Evolutionary conservation across 352 stramenopile genomes (phyloP).

Genomic region (Phytophthora palmivora): DNA sequence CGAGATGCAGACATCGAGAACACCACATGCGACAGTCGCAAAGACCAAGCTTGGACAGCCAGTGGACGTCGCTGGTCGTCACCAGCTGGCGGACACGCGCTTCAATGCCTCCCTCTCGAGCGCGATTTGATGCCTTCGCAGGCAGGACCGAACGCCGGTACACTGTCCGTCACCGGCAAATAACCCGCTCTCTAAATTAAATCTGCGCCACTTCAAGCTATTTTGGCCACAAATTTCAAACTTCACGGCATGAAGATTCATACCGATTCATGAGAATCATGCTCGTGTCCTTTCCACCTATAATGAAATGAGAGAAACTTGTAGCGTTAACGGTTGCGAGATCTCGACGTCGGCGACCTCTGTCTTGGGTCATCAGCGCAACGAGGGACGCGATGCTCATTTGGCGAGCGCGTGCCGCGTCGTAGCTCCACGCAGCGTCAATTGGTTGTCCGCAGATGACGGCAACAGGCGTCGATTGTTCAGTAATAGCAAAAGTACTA

Average conservation of each 20-base stretch:
- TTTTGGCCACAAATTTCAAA: too few relatives aligned
- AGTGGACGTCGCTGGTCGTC: conserved; percentile 24
- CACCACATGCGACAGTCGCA: conserved; percentile 38
- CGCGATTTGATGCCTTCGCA: conserved; percentile 17
- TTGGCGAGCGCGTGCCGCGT: conserved; percentile 26
- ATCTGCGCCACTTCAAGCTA: neutral
- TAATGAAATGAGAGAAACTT: too few relatives aligned
- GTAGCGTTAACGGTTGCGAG: too few relatives aligned
- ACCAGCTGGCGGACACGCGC: conserved; percentile 9
- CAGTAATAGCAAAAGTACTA: too few relatives aligned
- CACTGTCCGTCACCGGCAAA: neutral
- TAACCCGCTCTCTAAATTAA: conserved; percentile 12
- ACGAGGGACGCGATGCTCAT: neutral
- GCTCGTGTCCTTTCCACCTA: too few relatives aligned
- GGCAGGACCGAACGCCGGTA: conserved; percentile 8
- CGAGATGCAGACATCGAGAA: conserved; percentile 11
- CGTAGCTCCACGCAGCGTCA: conserved; percentile 4
- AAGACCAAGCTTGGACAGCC: conserved; percentile 6
- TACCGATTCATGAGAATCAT: too few relatives aligned
- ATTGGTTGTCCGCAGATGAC: conserved; percentile 3
- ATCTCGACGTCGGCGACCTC: neutral
- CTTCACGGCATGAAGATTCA: too few relatives aligned
- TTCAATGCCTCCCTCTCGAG: conserved; percentile 13
- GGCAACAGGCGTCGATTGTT: too few relatives aligned
- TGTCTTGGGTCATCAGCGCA: neutral